These are phyloP conservation scores for Vachellia collinsii DNA, from an alignment of 306 rosid species.

Conservation along the genomic window DNA sequence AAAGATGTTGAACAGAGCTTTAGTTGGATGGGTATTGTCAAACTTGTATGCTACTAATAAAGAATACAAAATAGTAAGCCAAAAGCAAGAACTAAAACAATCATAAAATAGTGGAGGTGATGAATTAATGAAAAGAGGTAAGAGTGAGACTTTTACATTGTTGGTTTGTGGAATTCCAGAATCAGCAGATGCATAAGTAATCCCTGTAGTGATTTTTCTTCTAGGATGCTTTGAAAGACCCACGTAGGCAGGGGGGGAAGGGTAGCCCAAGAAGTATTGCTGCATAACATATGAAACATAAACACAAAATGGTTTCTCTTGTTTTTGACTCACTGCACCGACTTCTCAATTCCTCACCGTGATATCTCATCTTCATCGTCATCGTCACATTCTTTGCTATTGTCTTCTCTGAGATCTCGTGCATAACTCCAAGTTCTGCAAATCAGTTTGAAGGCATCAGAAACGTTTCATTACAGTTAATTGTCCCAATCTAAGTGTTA, in stretches of 20 bases:
- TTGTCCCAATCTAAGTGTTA: too few species aligned
- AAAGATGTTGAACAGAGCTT: neutral
- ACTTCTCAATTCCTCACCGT: neutral
- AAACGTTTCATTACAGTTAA: neutral
- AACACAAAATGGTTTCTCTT: neutral
- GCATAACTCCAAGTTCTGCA: neutral
- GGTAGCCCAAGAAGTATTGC: slow-evolving; percentile 44
- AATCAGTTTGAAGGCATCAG: neutral
- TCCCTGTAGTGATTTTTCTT: slow-evolving; percentile 34
- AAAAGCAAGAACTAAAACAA: neutral
- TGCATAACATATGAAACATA: slow-evolving; percentile 8
- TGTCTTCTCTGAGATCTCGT: neutral
- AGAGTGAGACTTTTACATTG: slow-evolving; percentile 6
- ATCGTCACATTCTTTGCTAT: neutral
- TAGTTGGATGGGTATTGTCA: slow-evolving; percentile 34
- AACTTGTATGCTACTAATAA: slow-evolving; percentile 9
- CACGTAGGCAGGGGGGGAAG: slow-evolving; percentile 41
- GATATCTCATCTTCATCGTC: neutral
- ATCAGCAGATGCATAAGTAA: slow-evolving; percentile 47
- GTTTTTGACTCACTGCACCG: neutral
- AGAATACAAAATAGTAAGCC: neutral
- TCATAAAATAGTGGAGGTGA: neutral
- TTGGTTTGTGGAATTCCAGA: slow-evolving; percentile 42
- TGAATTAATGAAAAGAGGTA: neutral
- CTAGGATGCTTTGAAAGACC: slow-evolving; percentile 38